Evolutionary conservation across 164 flowering plant genomes (phyloP).

Genomic region (Magnolia kwangsiensis): DNA sequence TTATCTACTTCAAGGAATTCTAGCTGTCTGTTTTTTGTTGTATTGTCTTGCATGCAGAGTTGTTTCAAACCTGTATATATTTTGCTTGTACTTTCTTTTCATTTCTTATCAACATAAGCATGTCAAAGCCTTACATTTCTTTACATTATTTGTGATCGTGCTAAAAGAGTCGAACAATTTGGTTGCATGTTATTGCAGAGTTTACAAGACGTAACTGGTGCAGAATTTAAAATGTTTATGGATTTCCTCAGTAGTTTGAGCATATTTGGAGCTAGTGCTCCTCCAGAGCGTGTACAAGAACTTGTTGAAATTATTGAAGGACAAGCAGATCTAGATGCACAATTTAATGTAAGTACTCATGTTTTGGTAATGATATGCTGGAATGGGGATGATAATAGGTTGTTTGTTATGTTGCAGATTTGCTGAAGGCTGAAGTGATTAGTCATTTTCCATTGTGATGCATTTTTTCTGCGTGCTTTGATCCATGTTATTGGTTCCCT

Average conservation of each 20-base stretch:
- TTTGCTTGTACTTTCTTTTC: neutral
- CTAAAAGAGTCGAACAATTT: constrained; percentile 4
- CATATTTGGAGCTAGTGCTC: constrained; percentile 87
- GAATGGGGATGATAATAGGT: neutral
- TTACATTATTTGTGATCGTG: neutral
- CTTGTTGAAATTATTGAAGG: constrained; percentile 83
- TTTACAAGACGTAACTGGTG: constrained; percentile 93
- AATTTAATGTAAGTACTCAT: constrained; percentile 65
- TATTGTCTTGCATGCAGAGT: neutral
- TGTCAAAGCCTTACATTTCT: neutral
- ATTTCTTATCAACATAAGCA: neutral
- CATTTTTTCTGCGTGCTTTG: too few relatives aligned
- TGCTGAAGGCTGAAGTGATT: too few relatives aligned
- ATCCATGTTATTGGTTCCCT: too few relatives aligned
- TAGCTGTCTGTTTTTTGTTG: too few relatives aligned
- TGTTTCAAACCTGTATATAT: neutral
- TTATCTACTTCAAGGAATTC: neutral
- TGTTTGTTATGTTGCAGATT: too few relatives aligned
- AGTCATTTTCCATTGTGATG: too few relatives aligned
- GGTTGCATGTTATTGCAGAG: constrained; percentile 50
- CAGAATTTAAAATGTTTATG: constrained; percentile 94
- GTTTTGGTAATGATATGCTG: neutral
- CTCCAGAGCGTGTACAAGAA: constrained; percentile 76
- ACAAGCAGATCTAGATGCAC: constrained; percentile 93
- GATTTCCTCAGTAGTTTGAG: constrained; percentile 80